Conservation (phyloP, 768 basidiomycete species). For the Trametes punicea region DNA sequence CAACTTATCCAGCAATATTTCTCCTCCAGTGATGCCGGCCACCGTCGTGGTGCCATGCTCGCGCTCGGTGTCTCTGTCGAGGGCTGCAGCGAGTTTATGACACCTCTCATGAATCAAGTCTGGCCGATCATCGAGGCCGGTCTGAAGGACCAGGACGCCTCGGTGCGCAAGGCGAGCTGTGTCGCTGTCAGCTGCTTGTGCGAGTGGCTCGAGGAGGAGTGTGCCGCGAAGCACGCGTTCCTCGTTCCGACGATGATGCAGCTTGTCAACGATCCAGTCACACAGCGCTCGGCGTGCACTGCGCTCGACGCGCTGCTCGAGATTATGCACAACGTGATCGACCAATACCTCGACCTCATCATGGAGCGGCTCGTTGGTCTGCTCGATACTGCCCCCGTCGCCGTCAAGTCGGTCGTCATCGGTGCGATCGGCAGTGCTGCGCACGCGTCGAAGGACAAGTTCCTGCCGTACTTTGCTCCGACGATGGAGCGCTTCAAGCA, state of each 20-base stretch:
- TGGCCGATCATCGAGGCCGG: slow-evolving; percentile 95
- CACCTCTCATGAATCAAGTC: slow-evolving; percentile 83
- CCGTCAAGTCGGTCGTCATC: slow-evolving; percentile 91
- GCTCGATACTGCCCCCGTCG: slow-evolving; percentile 80
- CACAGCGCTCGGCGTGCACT: slow-evolving; percentile 92
- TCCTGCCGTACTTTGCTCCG: slow-evolving; percentile 90
- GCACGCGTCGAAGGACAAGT: slow-evolving; percentile 88
- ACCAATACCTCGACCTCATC: slow-evolving; percentile 86
- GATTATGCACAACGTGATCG: slow-evolving; percentile 86
- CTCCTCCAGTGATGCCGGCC: slow-evolving; percentile 68
- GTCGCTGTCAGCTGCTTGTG: slow-evolving; percentile 93
- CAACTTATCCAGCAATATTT: slow-evolving; percentile 82
- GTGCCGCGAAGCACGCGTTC: slow-evolving; percentile 72
- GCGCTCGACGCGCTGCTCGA: slow-evolving; percentile 96
- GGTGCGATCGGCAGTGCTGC: slow-evolving; percentile 98
- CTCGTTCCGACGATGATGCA: slow-evolving; percentile 94
- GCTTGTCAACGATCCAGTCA: slow-evolving; percentile 80
- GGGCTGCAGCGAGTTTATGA: slow-evolving; percentile 97
- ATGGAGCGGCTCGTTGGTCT: slow-evolving; percentile 92
- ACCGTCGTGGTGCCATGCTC: slow-evolving; percentile 91
- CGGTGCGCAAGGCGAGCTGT: slow-evolving; percentile 94
- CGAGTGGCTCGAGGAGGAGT: slow-evolving; percentile 96
- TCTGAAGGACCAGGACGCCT: slow-evolving; percentile 76
- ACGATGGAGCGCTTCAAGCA: slow-evolving; percentile 86
- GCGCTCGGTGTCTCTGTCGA: slow-evolving; percentile 95